Conservation (phyloP, 2,329 filamentous ascomycete species). For the Microdochium bolleyi region DNA sequence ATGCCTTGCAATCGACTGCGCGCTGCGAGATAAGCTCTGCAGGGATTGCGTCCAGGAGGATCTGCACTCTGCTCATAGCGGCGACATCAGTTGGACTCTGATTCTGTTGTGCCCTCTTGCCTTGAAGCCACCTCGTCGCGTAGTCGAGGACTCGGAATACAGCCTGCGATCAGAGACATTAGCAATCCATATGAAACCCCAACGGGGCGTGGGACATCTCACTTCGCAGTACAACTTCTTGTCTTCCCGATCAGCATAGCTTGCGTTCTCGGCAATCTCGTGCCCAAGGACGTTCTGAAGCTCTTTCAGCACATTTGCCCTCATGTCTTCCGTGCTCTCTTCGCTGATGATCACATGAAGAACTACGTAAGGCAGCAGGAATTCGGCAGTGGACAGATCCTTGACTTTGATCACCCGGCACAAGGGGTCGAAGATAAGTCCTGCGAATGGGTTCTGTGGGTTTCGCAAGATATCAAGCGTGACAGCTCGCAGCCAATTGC, state of each 20-base stretch:
- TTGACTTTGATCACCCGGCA: slow-evolving; percentile 77
- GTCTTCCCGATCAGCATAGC: slow-evolving; percentile 60
- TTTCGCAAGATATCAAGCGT: slow-evolving; percentile 76
- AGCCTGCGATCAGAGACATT: slow-evolving; percentile 43
- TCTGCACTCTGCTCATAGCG: slow-evolving; percentile 39
- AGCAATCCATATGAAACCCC: slow-evolving; percentile 11
- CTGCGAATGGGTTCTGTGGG: slow-evolving; percentile 65
- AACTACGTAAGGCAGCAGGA: slow-evolving; percentile 80
- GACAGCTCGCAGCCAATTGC: slow-evolving; percentile 73
- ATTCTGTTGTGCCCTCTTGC: slow-evolving; percentile 45
- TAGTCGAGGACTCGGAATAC: slow-evolving; percentile 91
- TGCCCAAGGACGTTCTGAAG: slow-evolving; percentile 66
- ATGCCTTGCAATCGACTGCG: slow-evolving; percentile 90
- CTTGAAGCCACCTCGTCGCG: slow-evolving; percentile 80
- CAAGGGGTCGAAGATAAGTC: slow-evolving; percentile 72
- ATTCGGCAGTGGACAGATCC: slow-evolving; percentile 78
- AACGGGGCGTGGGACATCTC: slow-evolving; percentile 18
- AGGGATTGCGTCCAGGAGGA: slow-evolving; percentile 56
- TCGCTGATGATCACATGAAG: slow-evolving; percentile 76
- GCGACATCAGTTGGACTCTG: slow-evolving; percentile 34
- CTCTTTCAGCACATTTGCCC: slow-evolving; percentile 61
- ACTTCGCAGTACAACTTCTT: slow-evolving; percentile 84
- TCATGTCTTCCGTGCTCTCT: slow-evolving; percentile 48
- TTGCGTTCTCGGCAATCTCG: slow-evolving; percentile 38
- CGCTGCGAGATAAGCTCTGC: slow-evolving; percentile 67